Percentiles rank a stretch among this genome's conserved stretches.
Conservation (phyloP, 164 flowering plant genomes). For the Nymphaea thermarum region DNA sequence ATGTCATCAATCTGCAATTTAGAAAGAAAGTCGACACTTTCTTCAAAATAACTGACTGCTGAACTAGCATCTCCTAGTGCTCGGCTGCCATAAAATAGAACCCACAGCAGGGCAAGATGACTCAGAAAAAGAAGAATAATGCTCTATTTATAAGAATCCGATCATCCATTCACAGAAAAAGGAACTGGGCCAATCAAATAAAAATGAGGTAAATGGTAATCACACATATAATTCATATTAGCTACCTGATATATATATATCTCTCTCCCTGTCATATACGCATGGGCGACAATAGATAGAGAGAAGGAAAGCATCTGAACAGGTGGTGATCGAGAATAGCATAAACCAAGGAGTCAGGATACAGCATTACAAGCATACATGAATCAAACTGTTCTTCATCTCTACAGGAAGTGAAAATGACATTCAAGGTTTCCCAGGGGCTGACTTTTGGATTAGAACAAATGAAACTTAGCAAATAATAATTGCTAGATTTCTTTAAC, state of each 20-base stretch:
- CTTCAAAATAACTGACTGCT: constrained; percentile 64
- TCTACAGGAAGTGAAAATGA: neutral
- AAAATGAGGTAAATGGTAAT: neutral
- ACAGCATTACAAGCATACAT: too few relatives aligned
- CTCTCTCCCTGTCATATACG: too few relatives aligned
- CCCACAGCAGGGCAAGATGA: neutral
- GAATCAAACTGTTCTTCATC: neutral
- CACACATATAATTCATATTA: too few relatives aligned
- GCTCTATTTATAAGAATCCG: neutral
- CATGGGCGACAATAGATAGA: too few relatives aligned
- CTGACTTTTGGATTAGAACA: too few relatives aligned
- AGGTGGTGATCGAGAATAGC: too few relatives aligned
- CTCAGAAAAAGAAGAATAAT: neutral
- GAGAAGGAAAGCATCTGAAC: too few relatives aligned
- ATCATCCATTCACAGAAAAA: neutral
- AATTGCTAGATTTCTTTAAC: too few relatives aligned
- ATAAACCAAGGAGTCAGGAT: too few relatives aligned
- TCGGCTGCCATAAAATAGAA: constrained; percentile 43
- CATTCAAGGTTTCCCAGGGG: too few relatives aligned
- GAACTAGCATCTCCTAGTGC: constrained; percentile 62
- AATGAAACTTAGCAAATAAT: too few relatives aligned
- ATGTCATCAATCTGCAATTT: constrained; percentile 54
- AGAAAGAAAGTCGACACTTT: constrained; percentile 70
- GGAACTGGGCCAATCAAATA: neutral
- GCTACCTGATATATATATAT: too few relatives aligned